Evolutionary conservation across 75 land plant genomes (phyloP), one percentile per base, ranked within the genome.

Genomic region (Isoetes taiwanensis): DNA sequence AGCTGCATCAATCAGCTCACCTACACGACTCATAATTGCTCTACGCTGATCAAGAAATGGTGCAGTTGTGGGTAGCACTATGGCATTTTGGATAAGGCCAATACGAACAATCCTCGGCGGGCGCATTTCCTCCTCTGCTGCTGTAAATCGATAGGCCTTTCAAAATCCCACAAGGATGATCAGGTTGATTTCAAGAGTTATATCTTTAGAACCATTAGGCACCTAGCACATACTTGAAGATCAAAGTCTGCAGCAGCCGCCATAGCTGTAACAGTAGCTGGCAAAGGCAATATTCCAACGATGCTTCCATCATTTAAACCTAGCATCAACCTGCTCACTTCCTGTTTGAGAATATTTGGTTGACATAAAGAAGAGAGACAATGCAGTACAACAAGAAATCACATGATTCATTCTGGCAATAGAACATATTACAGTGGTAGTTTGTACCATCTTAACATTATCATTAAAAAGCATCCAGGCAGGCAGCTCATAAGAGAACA

Each of bases 61-160:
- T 17, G 78, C 68, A 32, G 79, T 79, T 10, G 99, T 94, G 21
- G 99, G 96, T 40, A 77, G 71, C 43, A 72, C 83, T 46, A 85
- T 82, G 12, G 85, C 76, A 50, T 88, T 88, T 61, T 94, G 99
- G 50, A 94, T 79, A 30, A 94, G 73, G 38, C 90, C 99, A 34
- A 84, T 78, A 31, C 90, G 79, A 24, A 88, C 84, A 14, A 78
- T 64, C 32, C 90, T 75, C 27, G 90, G 80, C 20, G 75, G 62
- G 55, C 99, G 76, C 70, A 82, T 16, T 43, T 64, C 56, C 68
- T 94, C 99, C 27, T 68, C 73, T 11, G 73, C 90, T 46, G 99
- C 99, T 17, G 21, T 48, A 64, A 94, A 94, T 29, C 74, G 16
- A 43, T 72, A 94, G 41, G 79, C 82, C 99, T 91, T 57, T 2